Conservation (phyloP, 148 eudicot genomes). For the Polygonum maritimum region DNA sequence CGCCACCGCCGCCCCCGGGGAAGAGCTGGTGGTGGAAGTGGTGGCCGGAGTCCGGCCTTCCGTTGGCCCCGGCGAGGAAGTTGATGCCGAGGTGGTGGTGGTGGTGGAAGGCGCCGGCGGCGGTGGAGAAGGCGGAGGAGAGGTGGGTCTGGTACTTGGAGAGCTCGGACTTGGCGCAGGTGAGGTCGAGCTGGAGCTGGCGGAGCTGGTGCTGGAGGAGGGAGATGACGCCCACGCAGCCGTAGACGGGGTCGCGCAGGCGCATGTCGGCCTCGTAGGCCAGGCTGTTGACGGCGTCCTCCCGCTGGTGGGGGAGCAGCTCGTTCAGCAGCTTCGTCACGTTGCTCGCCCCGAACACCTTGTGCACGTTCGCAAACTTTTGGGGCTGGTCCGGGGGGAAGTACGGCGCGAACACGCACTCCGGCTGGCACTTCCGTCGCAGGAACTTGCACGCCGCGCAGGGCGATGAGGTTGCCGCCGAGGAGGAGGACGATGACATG, state of each 20-base stretch:
- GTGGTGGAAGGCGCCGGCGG: slow-evolving; percentile 16
- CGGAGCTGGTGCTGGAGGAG: slow-evolving; percentile 78
- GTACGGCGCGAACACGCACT: slow-evolving; percentile 76
- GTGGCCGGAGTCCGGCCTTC: slow-evolving; percentile 16
- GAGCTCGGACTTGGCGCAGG: slow-evolving; percentile 64
- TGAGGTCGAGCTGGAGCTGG: slow-evolving; percentile 64
- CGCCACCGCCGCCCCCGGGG: slow-evolving; percentile 24
- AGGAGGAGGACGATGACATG: slow-evolving; percentile 35
- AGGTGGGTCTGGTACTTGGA: slow-evolving; percentile 48
- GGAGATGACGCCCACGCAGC: slow-evolving; percentile 77
- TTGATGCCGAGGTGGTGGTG: slow-evolving; percentile 30
- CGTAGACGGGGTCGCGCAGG: slow-evolving; percentile 76
- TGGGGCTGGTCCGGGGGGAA: slow-evolving; percentile 86
- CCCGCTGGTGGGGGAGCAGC: slow-evolving; percentile 70
- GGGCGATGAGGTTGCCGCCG: slow-evolving; percentile 45
- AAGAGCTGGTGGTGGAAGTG: slow-evolving; percentile 61
- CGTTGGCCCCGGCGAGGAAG: slow-evolving; percentile 19
- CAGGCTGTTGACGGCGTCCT: slow-evolving; percentile 73
- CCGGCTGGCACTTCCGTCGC: slow-evolving; percentile 75
- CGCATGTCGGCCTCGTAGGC: slow-evolving; percentile 88
- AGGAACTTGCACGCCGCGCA: slow-evolving; percentile 88
- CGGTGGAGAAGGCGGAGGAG: slow-evolving; percentile 17
- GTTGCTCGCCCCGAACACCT: slow-evolving; percentile 74
- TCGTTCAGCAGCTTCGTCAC: slow-evolving; percentile 76
- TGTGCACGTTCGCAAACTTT: slow-evolving; percentile 71